phyloP scores from a whole-genome alignment of 2,329 filamentous ascomycete genomes.

The Pseudogymnoascus verrucosus region DNA sequence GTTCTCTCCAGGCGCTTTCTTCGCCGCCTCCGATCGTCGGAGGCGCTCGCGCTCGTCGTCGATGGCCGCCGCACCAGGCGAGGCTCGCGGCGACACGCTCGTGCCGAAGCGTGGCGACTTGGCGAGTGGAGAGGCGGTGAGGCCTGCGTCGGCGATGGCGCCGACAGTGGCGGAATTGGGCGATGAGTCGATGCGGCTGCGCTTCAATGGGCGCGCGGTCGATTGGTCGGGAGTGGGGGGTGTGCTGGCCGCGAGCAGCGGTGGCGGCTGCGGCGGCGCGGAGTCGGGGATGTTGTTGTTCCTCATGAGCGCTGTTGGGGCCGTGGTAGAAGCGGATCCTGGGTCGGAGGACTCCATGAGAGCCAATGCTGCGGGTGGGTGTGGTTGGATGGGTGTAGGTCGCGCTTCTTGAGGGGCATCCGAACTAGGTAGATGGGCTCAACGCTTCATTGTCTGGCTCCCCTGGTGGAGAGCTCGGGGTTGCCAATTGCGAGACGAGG shows the following conservation, averaged over 20 bases:
- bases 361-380: not conserved
- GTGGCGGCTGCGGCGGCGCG: conserved; percentile 14
- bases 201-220: conserved; percentile 25
- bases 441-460: not conserved
- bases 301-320: conserved; percentile 19
- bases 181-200: conserved; percentile 22
- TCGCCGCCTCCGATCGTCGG: conserved; percentile 38
- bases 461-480: not conserved
- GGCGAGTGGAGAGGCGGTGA: conserved; percentile 23
- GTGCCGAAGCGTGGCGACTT: conserved; percentile 27
- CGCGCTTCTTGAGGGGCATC: not conserved
- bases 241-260: conserved; percentile 10
- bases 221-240: conserved; percentile 18
- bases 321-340: conserved; percentile 15
- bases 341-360: conserved; percentile 27
- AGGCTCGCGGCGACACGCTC: conserved; percentile 26
- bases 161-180: conserved; percentile 17
- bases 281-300: conserved; percentile 15
- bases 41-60: conserved; percentile 41
- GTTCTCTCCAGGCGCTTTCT: conserved; percentile 42
- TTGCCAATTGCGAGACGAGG: not conserved
- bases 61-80: conserved; percentile 42
- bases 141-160: conserved; percentile 23
- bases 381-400: not conserved
- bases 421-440: not conserved